Conservation (phyloP, 371 early-diverging fungal genomes). For the Phascolomyces articulosus region DNA sequence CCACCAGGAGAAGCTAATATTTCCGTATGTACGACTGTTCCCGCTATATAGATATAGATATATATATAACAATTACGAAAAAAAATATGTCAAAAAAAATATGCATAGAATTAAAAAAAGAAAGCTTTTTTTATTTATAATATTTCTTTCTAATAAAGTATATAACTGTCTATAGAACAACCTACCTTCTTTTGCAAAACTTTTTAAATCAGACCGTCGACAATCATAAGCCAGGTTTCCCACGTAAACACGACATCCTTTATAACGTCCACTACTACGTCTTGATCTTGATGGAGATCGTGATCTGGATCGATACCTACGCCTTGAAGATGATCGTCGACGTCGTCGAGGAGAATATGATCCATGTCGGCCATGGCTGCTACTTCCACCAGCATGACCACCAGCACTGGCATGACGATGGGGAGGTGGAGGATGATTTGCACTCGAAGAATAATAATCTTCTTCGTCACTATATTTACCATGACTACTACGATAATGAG, state of each 20-base stretch:
- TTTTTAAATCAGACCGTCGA: slow-evolving; percentile 67
- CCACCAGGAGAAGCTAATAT: slow-evolving; percentile 63
- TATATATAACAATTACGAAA: neutral
- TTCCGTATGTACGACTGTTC: slow-evolving; percentile 73
- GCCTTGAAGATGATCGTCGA: slow-evolving; percentile 13
- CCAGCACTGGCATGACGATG: too few relatives aligned
- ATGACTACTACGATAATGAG: neutral
- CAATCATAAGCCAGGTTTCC: slow-evolving; percentile 70
- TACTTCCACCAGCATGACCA: too few relatives aligned
- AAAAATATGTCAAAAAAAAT: neutral
- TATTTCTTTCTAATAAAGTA: too few relatives aligned
- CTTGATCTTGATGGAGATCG: slow-evolving; percentile 16
- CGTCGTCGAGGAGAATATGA: slow-evolving; percentile 10
- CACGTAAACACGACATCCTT: slow-evolving; percentile 61
- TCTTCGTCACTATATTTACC: slow-evolving; percentile 5
- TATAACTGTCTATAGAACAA: too few relatives aligned
- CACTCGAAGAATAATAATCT: slow-evolving; percentile 4
- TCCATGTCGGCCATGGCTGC: slow-evolving; percentile 6
- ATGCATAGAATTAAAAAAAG: neutral
- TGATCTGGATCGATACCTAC: slow-evolving; percentile 12
- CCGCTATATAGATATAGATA: slow-evolving; percentile 43
- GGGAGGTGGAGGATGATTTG: neutral
- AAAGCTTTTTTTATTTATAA: neutral
- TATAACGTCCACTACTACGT: slow-evolving; percentile 5
- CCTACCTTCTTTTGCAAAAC: slow-evolving; percentile 84